A percentile compares a stretch with the other conserved stretches of the same genome.
phyloP scores from a whole-genome alignment of 2,329 filamentous ascomycete genomes.

The Ascochyta fabae region DNA sequence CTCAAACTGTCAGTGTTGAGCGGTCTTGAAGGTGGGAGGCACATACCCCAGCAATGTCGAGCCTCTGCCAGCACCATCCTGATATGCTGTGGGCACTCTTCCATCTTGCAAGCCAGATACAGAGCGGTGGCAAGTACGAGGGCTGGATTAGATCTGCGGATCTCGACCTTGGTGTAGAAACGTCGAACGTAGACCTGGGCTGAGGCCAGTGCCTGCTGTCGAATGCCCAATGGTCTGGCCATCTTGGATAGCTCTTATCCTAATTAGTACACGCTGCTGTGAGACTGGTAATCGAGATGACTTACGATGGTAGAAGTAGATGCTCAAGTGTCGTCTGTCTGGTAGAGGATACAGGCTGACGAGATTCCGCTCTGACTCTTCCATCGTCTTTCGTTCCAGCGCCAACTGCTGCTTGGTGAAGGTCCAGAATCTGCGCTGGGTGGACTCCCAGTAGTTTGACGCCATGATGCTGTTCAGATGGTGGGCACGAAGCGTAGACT shows the following conservation, averaged over 20 bases:
- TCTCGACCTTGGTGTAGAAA: conserved; percentile 90
- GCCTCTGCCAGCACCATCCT: conserved; percentile 87
- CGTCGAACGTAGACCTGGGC: conserved; percentile 94
- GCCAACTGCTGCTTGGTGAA: conserved; percentile 83
- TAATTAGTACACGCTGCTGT: neutral
- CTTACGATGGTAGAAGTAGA: conserved; percentile 88
- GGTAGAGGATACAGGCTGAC: conserved; percentile 83
- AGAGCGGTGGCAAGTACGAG: conserved; percentile 91
- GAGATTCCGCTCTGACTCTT: conserved; percentile 75
- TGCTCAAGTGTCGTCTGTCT: conserved; percentile 80
- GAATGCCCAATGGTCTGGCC: conserved; percentile 80
- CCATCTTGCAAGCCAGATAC: conserved; percentile 97
- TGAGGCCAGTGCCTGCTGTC: conserved; percentile 92
- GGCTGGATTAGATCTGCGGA: conserved; percentile 91
- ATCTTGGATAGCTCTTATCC: conserved; percentile 74
- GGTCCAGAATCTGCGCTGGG: conserved; percentile 87
- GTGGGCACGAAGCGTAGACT: neutral
- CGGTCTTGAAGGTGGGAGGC: neutral
- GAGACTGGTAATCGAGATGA: neutral
- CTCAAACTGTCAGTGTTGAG: conserved; percentile 12
- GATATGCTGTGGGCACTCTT: conserved; percentile 96
- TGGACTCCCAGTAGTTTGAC: conserved; percentile 96
- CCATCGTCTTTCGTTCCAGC: conserved; percentile 75
- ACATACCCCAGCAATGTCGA: conserved; percentile 64
- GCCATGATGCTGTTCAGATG: conserved; percentile 66